Evolutionary conservation across 2,329 filamentous ascomycete species (phyloP), one percentile per base, ranked within the genome.

Genomic region (Talaromyces sp.): DNA sequence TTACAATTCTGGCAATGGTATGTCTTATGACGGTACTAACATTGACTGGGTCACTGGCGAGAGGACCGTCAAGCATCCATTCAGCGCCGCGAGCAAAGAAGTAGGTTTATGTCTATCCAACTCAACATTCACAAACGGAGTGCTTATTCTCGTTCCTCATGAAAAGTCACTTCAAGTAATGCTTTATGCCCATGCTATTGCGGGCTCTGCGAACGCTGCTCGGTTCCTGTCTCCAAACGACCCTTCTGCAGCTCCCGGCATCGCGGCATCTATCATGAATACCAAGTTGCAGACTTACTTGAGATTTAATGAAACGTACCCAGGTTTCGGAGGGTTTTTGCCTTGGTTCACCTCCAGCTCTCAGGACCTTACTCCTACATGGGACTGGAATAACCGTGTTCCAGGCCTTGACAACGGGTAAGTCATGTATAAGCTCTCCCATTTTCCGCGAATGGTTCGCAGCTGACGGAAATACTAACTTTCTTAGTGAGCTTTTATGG

Each of bases 361-460:
- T 0, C 60, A 68, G 9, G 68, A 75, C 16, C 67, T 79, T 31
- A 67, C 69, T 5, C 76, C 77, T 0, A 72, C 72, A 2, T 67
- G 66, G 60, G 77, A 74, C 35, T 79, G 77, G 77, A 70, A 71
- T 8, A 74, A 79, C 33, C 57, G 75, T 3, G 74, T 79, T 0
- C 77, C 77, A 7, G 76, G 70, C 0, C 66, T 79, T 1, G 77
- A 79, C 46, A 79, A 79, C 57, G 77, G 77, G 75, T 77, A 67
- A 52, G 18, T 52, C 50, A 54, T 18, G 5, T 11, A 35, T 54
- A 18, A 54, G 12, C 12, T 35, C 50, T 54, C 28, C 28, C 35
- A 28, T 25, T 44, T 25, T 4, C 44, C 23, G 12, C 21, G 16
- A 25, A 2, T n/a, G 5, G 5, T 14, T 48, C 12, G 5, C 44